Evolutionary conservation across 2,329 filamentous ascomycete genomes (phyloP).

Genomic region (Cryphonectria naterciae): DNA sequence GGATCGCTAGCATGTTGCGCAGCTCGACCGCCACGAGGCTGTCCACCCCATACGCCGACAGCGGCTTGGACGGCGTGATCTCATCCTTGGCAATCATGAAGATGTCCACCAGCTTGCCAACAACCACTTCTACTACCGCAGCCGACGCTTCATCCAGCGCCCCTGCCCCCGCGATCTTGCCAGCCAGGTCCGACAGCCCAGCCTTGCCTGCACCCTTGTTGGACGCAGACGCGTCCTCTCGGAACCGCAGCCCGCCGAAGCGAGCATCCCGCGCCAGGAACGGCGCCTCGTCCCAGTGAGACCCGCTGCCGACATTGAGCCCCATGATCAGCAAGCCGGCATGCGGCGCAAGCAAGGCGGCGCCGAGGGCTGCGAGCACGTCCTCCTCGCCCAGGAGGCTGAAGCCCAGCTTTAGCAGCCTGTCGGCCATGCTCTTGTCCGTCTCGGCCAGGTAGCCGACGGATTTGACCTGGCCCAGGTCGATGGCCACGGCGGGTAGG

Average conservation of each 20-base stretch:
- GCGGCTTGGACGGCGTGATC: constrained; percentile 33
- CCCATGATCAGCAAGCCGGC: constrained; percentile 23
- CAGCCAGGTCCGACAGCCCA: constrained; percentile 15
- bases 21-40: constrained; percentile 40
- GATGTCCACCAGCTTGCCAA: constrained; percentile 34
- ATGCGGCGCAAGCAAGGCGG: constrained; percentile 14
- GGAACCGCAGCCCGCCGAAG: constrained; percentile 22
- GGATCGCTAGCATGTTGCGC: constrained; percentile 31
- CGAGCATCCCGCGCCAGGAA: constrained; percentile 23
- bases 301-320: constrained; percentile 22
- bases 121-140: constrained; percentile 30
- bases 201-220: constrained; percentile 5
- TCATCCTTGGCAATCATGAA: constrained; percentile 35
- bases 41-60: constrained; percentile 37
- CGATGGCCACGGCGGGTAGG: constrained; percentile 33
- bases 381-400: constrained; percentile 28
- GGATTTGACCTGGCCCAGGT: constrained; percentile 34
- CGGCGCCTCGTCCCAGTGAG: constrained; percentile 26
- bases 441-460: constrained; percentile 35
- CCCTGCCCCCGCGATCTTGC: constrained; percentile 23
- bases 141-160: constrained; percentile 30
- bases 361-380: constrained; percentile 26
- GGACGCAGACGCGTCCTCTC: constrained; percentile 23
- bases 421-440: constrained; percentile 27
- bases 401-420: constrained; percentile 29